These are phyloP conservation scores for Pachyrhizus erosus DNA, from an alignment of 306 rosid genomes.

Conservation along the genomic window DNA sequence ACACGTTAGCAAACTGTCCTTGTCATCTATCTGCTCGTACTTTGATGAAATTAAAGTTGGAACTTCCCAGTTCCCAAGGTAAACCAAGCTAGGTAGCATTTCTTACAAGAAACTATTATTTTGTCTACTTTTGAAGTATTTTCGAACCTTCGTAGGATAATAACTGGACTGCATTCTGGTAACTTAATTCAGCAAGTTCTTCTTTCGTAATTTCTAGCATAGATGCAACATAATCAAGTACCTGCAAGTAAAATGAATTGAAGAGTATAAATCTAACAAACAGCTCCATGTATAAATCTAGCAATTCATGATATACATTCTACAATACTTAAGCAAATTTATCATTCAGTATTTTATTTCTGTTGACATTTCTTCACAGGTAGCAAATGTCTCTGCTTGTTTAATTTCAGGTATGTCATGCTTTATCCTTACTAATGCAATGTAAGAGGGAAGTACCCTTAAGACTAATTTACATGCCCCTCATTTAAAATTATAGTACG, in stretches of 20 bases:
- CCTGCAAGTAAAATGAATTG: constrained; percentile 43
- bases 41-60: background rate
- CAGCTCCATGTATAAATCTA: background rate
- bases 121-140: constrained; percentile 36
- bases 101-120: constrained; percentile 1
- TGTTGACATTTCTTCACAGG: too few relatives aligned
- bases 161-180: constrained; percentile 46
- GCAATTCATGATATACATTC: background rate
- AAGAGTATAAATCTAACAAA: constrained; percentile 15
- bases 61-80: background rate
- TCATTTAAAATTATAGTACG: too few relatives aligned
- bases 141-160: constrained; percentile 51
- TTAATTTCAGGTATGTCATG: background rate
- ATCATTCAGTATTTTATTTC: too few relatives aligned
- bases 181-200: constrained; percentile 50
- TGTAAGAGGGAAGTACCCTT: constrained; percentile 2
- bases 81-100: background rate
- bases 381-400: background rate
- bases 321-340: too few relatives aligned
- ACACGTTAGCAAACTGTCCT: background rate
- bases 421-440: background rate
- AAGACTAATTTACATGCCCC: too few relatives aligned
- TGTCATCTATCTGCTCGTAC: background rate
- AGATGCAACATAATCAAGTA: constrained; percentile 56
- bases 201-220: constrained; percentile 46